Evolutionary conservation across 2,329 filamentous ascomycete genomes (phyloP).

Genomic region (Fusarium sp.): DNA sequence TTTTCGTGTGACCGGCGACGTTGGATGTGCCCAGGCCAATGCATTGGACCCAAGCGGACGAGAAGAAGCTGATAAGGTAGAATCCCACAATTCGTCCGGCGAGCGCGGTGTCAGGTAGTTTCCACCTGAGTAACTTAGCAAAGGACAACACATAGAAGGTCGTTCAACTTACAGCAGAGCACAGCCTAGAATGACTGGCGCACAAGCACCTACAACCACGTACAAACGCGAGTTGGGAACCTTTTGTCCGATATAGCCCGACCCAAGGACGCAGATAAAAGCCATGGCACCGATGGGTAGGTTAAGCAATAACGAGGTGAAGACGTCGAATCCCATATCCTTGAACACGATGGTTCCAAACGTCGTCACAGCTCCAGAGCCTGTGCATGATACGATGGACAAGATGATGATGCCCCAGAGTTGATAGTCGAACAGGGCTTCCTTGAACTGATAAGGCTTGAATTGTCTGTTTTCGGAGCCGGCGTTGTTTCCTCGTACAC

Average conservation of each 20-base stretch:
- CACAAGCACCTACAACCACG: conserved; percentile 39
- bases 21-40: conserved; percentile 48
- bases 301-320: conserved; percentile 48
- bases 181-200: conserved; percentile 45
- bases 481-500: conserved; percentile 44
- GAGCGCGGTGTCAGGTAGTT: conserved; percentile 31
- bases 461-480: conserved; percentile 41
- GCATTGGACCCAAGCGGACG: conserved; percentile 44
- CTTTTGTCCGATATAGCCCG: conserved; percentile 42
- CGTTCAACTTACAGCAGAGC: neutral
- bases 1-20: conserved; percentile 48
- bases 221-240: conserved; percentile 42
- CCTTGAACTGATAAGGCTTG: conserved; percentile 42
- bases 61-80: conserved; percentile 47
- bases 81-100: conserved; percentile 44
- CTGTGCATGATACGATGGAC: conserved; percentile 44
- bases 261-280: conserved; percentile 45
- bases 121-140: conserved; percentile 32
- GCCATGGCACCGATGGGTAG: conserved; percentile 47
- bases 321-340: conserved; percentile 48
- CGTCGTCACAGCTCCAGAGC: conserved; percentile 43
- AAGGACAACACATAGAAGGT: too few species aligned
- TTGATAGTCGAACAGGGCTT: conserved; percentile 43
- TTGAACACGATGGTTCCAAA: conserved; percentile 49
- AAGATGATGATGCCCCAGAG: conserved; percentile 45